Evolutionary conservation across 257 asterid species (phyloP).

Genomic region (Solanum piurae): DNA sequence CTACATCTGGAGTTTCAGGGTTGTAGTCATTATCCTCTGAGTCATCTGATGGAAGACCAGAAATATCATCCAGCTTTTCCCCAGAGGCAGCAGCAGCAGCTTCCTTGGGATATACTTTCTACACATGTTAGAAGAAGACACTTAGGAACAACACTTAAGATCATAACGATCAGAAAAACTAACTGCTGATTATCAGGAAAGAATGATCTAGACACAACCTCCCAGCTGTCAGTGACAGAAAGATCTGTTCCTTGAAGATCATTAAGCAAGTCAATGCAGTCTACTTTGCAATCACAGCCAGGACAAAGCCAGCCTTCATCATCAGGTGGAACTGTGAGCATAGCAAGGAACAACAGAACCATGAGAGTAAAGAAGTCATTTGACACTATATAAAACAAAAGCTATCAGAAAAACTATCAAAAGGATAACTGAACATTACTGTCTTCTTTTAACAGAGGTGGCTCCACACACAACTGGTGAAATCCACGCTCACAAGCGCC

Average conservation of each 20-base stretch:
- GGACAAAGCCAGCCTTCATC: slow-evolving; percentile 99
- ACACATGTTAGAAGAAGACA: slow-evolving; percentile 19
- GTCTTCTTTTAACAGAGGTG: slow-evolving; percentile 74
- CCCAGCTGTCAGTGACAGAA: slow-evolving; percentile 72
- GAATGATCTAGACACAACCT: slow-evolving; percentile 43
- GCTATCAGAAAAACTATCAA: slow-evolving; percentile 1
- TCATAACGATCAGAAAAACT: neutral
- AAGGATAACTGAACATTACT: slow-evolving; percentile 35
- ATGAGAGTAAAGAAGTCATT: neutral
- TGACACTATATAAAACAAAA: neutral
- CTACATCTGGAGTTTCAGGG: slow-evolving; percentile 56
- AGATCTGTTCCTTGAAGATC: slow-evolving; percentile 56
- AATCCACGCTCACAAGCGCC: slow-evolving; percentile 97
- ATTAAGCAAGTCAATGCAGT: slow-evolving; percentile 71
- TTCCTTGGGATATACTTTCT: slow-evolving; percentile 94
- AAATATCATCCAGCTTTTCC: slow-evolving; percentile 44
- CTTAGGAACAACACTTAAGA: slow-evolving; percentile 13
- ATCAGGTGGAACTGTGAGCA: slow-evolving; percentile 78
- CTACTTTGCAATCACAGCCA: slow-evolving; percentile 93
- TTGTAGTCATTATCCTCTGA: slow-evolving; percentile 89
- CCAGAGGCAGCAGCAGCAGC: slow-evolving; percentile 80
- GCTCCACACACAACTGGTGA: slow-evolving; percentile 94
- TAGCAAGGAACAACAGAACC: slow-evolving; percentile 9
- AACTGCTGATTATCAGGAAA: slow-evolving; percentile 1
- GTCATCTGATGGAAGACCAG: slow-evolving; percentile 66